These are phyloP conservation scores for Fragaria vesca DNA, from an alignment of 306 rosid species.

Conservation along the genomic window DNA sequence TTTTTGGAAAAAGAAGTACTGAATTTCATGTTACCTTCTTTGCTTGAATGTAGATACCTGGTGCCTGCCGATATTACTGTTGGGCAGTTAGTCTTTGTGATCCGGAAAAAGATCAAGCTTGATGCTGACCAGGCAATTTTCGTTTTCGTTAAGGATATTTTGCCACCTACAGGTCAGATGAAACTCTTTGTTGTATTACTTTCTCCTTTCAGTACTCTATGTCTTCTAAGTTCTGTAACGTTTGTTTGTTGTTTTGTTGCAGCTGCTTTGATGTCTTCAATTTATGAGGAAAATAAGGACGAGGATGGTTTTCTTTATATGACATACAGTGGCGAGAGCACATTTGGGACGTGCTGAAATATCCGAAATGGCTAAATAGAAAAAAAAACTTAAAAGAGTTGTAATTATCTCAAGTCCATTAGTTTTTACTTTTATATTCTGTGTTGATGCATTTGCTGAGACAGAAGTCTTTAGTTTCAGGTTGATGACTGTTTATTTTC, in stretches of 20 bases:
- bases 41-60: slow-evolving; percentile 43
- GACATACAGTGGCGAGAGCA: slow-evolving; percentile 60
- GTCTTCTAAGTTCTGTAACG: not conserved
- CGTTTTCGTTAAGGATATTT: slow-evolving; percentile 52
- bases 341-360: slow-evolving; percentile 46
- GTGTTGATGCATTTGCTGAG: slow-evolving; percentile 2
- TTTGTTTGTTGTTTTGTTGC: slow-evolving; percentile 22
- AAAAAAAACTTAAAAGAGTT: not conserved
- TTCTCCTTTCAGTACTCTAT: not conserved
- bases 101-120: slow-evolving; percentile 59
- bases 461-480: not conserved
- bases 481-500: not conserved
- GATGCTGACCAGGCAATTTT: slow-evolving; percentile 60
- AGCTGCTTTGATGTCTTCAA: slow-evolving; percentile 56
- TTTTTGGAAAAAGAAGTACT: not conserved
- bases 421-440: not conserved
- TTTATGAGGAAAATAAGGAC: slow-evolving; percentile 53
- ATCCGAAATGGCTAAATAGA: not conserved
- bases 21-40: not conserved
- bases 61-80: slow-evolving; percentile 63
- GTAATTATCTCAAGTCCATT: slow-evolving; percentile 8
- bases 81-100: slow-evolving; percentile 62
- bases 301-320: slow-evolving; percentile 68
- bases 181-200: not conserved
- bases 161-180: slow-evolving; percentile 53